Percentiles rank a stretch among this genome's conserved stretches.
Conservation (phyloP, 1,284 basidiomycete genomes). For the Leccinum huronense region DNA sequence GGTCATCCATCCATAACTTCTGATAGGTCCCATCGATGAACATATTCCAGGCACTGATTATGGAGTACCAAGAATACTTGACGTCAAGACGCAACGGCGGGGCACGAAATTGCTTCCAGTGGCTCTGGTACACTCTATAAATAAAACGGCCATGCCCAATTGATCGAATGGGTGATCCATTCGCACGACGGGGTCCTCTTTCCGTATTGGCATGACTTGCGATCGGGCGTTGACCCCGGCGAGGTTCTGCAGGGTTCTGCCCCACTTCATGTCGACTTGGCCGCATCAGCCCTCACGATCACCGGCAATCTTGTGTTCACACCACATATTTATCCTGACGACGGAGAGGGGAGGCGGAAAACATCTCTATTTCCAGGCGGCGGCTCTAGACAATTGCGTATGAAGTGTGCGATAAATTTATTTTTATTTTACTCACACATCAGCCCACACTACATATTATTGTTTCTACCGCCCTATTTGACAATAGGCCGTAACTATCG, state of each 20-base stretch:
- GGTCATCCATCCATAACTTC: too few relatives aligned
- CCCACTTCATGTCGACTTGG: background rate
- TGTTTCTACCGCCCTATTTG: background rate
- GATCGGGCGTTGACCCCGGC: background rate
- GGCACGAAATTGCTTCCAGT: background rate
- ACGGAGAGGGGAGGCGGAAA: background rate
- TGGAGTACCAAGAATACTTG: background rate
- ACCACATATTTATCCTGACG: background rate
- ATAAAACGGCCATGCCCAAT: background rate
- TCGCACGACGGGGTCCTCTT: conserved; percentile 1
- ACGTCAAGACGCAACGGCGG: background rate
- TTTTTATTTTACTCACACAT: background rate
- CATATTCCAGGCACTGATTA: background rate
- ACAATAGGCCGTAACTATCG: background rate
- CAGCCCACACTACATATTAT: background rate
- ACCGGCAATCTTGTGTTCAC: background rate
- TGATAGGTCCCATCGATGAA: background rate
- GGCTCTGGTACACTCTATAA: background rate
- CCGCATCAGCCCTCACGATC: background rate
- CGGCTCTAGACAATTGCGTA: background rate
- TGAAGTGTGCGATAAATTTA: background rate
- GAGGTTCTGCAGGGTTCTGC: background rate
- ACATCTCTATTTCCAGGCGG: background rate
- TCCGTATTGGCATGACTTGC: background rate
- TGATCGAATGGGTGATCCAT: background rate